Evolutionary conservation across 2,329 filamentous ascomycete species (phyloP), one percentile per base, ranked within the genome.

Genomic region (Pyrenophora seminiperda): DNA sequence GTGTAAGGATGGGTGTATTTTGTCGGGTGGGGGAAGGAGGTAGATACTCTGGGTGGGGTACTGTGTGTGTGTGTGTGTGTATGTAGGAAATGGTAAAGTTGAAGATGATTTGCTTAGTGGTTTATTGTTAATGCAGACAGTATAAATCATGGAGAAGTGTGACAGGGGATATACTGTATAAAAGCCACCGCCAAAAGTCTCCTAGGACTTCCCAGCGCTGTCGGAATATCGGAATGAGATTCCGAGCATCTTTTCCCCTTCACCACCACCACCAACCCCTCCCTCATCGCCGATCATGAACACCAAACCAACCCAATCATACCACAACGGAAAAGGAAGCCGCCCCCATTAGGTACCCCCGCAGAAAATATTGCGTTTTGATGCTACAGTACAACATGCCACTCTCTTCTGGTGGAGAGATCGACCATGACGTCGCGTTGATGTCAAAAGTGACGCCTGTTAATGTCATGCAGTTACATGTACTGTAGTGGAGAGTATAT

Each of bases 1-100:
- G 42, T 70, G 67, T 44, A 59, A 48, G 7, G 63, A 67, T 46
- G 67, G 67, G 9, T 70, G 66, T 44, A 63, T 70, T 24, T 15
- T 70, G n/a, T 61, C 59, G 7, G 62, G 58, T 9, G 39, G 42
- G 11, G 10, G 41, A 10, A 46, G 41, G 24, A 27, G 24, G 10
- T 27, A 27, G n/a, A n/a, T n/a, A n/a, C n/a, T n/a, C n/a, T n/a
- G n/a, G n/a, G n/a, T n/a, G n/a, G n/a, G n/a, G n/a, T n/a, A n/a
- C n/a, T n/a, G n/a, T n/a, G n/a, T n/a, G 10, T 27, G 9, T 11
- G 24, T 27, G 24, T 27, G 9, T 11, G 4, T 27, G 24, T 27
- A 27, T 27, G 10, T 27, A 27, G 7, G 10, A 27, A 22, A 11
- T n/a, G n/a, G n/a, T n/a, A n/a, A n/a, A n/a, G n/a, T n/a, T n/a